phyloP scores from a whole-genome alignment of 2,329 filamentous ascomycete species.

The Neonectria neomacrospora region DNA sequence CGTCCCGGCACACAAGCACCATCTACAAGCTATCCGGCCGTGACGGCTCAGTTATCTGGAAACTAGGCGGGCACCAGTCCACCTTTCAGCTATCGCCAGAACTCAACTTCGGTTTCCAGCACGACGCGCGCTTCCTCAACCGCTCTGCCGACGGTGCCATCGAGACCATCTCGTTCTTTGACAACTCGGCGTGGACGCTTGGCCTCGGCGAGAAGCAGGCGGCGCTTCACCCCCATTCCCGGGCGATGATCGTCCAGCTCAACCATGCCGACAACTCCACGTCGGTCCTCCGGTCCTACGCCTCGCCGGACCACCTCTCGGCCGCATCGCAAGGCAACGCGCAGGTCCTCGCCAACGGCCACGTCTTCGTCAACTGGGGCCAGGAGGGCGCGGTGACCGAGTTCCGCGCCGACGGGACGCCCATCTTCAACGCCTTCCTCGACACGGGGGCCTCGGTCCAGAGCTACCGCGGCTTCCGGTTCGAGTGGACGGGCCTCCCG shows the following conservation, averaged over 20 bases:
- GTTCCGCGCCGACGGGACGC: constrained; percentile 56
- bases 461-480: constrained; percentile 66
- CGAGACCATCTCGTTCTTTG: constrained; percentile 64
- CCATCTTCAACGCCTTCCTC: constrained; percentile 64
- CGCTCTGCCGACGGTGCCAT: constrained; percentile 52
- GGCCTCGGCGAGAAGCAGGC: not conserved
- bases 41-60: constrained; percentile 64
- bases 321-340: constrained; percentile 61
- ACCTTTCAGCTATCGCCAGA: constrained; percentile 49
- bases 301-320: constrained; percentile 59
- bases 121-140: constrained; percentile 58
- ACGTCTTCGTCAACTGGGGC: constrained; percentile 69
- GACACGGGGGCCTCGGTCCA: constrained; percentile 55
- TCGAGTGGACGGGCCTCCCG: constrained; percentile 63
- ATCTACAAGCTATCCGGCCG: constrained; percentile 49
- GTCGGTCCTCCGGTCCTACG: constrained; percentile 57
- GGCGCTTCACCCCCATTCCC: constrained; percentile 14
- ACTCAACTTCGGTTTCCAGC: constrained; percentile 60
- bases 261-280: constrained; percentile 58
- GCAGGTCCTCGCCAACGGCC: constrained; percentile 64
- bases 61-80: constrained; percentile 58
- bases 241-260: constrained; percentile 59
- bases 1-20: constrained; percentile 37
- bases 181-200: constrained; percentile 54
- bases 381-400: constrained; percentile 60